phyloP scores from a whole-genome alignment of 2,329 filamentous ascomycete genomes.

The Alternaria panax region DNA sequence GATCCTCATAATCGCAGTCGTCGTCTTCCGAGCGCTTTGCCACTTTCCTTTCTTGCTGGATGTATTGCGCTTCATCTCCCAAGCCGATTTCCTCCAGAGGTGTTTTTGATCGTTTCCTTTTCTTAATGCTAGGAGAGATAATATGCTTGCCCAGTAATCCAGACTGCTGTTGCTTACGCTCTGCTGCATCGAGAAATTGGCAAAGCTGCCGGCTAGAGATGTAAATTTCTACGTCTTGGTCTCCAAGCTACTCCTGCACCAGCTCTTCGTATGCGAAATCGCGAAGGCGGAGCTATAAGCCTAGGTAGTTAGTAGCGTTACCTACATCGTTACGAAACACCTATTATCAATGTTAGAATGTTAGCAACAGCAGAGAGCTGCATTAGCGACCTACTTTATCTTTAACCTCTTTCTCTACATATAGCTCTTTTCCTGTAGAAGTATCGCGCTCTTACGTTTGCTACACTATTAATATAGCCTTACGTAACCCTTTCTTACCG shows the following conservation, averaged over 20 bases:
- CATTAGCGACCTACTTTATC: slow-evolving; percentile 16
- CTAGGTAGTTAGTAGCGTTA: neutral
- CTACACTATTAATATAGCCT: slow-evolving; percentile 20
- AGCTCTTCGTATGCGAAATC: neutral
- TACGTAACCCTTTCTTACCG: slow-evolving; percentile 16
- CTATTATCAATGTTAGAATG: neutral
- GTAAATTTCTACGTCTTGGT: neutral
- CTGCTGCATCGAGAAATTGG: neutral
- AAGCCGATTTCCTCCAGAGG: slow-evolving; percentile 24
- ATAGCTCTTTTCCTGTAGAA: neutral
- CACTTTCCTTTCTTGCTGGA: slow-evolving; percentile 29
- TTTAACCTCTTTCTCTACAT: neutral
- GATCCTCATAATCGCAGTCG: too few relatives aligned
- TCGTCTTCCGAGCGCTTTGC: slow-evolving; percentile 26
- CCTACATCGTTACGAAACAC: neutral
- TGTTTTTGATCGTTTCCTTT: slow-evolving; percentile 27
- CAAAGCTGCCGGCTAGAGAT: neutral
- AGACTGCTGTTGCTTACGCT: neutral
- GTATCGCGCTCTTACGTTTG: neutral
- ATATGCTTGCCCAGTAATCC: neutral
- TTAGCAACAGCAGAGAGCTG: too few relatives aligned
- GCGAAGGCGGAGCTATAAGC: neutral
- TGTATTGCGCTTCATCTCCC: slow-evolving; percentile 27
- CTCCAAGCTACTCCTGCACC: slow-evolving; percentile 7
- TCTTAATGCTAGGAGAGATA: slow-evolving; percentile 10